Base-by-base conservation (phyloP, 1,284 basidiomycete species). In the Sanghuangporus baumii region DNA sequence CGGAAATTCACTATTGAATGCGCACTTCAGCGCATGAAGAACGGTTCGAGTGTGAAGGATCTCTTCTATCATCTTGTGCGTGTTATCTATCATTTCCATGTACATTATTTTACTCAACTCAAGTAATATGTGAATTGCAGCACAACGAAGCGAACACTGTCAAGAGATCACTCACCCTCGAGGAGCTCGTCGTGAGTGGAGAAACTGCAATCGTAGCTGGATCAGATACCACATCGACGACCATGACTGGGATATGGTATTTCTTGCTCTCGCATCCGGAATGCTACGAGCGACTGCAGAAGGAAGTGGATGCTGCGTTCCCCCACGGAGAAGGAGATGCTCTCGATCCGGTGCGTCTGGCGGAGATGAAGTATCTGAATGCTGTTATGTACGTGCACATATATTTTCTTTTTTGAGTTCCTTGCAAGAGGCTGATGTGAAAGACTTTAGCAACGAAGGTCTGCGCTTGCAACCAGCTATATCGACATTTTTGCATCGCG, bases 141-240 rank as follows among this genome's bases (percentile, higher is more conserved):
- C 59, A 66, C 26, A 31, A 31, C 70, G 74, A 54, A 51, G 62
- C 7, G 69, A 72, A 38, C 2, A 34, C 52, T 31, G 26, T 31
- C 26, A 31, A 31, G 8, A 18, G 65, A 9, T 68, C 70, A 18
- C 57, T 69, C 34, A 55, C 66, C 65, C 55, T 62, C 5, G 66
- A 55, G 57, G 69, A 69, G 56, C 66, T 78, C 41, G 59, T 70
- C n/a, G 69, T 73, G 11, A 75, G 76, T 52, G 67, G 72, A 1
- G 60, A 70, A 16, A 68, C 78, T 6, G 74, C 75, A 4, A 77
- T 79, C 47, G 43, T 76, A 18, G 63, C 63, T 11, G 77, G 77
- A 37, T 70, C 78, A 38, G 78, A 79, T 61, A 75, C 74, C 6
- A 71, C 69, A 34, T 66, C 73, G 23, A 74, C 72, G 2, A 72